Evolutionary conservation across 768 basidiomycete genomes (phyloP), one percentile per base, ranked within the genome.

Genomic region (Dioszegia crocea): DNA sequence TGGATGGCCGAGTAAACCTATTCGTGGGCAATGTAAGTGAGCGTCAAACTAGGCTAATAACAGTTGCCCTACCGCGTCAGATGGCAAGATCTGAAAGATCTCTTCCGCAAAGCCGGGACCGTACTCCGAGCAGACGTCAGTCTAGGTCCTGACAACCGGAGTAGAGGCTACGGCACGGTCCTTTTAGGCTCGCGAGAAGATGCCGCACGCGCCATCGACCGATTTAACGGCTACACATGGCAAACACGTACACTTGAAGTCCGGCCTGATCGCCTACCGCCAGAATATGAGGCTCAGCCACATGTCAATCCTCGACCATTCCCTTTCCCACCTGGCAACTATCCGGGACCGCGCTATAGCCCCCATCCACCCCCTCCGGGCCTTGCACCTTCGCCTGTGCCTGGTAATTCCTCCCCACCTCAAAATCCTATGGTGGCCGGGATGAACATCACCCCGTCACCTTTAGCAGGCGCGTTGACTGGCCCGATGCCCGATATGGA

Each of bases 51-150:
- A 41, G 56, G 30, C 26, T 19, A 8, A 44, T 11, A 38, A 12
- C 59, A 93, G 91, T 84, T 99, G 24, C 96, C 96, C 0, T 98
- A 94, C 78, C 83, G 94, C 61, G 93, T 97, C 38, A 85, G 96
- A 56, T 99, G 96, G 96, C 96, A 99, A 80, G 96, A 99, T 80
- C 84, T 99, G 62, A 98, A 99, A 69, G 94, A 99, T 76, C 84
- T 99, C 52, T 97, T 99, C 78, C 85, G 94, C 36, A 88, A 89
- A 64, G 89, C 94, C 5, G 96, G 96, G 40, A 96, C 89, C 27
- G 86, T 93, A 63, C 79, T 90, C 36, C 82, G 88, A 48, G 86
- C 91, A 39, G 84, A 87, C 73, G 84, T 89, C 63, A 83, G 88
- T 56, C 81, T 89, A 30, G 84, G 89, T 3, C 88, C 89, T 2